Base-by-base conservation (phyloP, 1,284 basidiomycete genomes). In the Waitea zeae region DNA sequence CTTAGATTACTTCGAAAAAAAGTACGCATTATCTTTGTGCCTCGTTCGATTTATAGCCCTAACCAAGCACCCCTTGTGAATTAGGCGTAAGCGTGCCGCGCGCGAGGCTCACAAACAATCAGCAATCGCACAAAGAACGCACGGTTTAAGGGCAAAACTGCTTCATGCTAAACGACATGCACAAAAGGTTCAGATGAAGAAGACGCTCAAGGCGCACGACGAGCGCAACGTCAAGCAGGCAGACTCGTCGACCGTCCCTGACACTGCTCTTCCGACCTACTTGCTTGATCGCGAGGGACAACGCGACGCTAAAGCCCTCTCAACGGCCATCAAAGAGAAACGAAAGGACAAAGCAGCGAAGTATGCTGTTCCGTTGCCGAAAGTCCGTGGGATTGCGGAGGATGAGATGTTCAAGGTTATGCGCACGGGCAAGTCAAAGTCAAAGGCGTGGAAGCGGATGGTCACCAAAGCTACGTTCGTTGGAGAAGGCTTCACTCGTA, bases 371-470 rank as follows among this genome's bases (percentile, higher is more conserved):
- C 95, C 93, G 3, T 53, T 98, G 42, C 93, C 95, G 33, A 95
- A 93, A 57, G 95, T 99, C 35, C 67, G 93, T 38, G 95, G 95
- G 31, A 97, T 99, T 46, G 92, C 93, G 13, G 95, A 99, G 56
- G 95, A 98, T 50, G 95, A 99, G 65, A 95, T 93, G 74, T 99
- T 99, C 71, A 97, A 95, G 67, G 95, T 98, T 22, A 70, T 99
- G 69, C 88, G 92, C 64, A 93, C 93, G 0, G 95, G 95, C 38
- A 97, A 97, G 67, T 83, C 75, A 52, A 97, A 93, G 64, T 76
- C 72, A 53, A 99, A 98, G 59, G 73, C 82, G 17, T 99, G 95
- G 95, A 99, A 99, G 64, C 74, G 95, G 45, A 97, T 99, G 93
- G 88, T 99, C 43, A 96, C 92, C 44, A 99, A 98, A 60, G 92